Percentiles rank a stretch among this genome's conserved stretches.
Evolutionary conservation across 768 basidiomycete species (phyloP).

Genomic region (Serendipita sp.): DNA sequence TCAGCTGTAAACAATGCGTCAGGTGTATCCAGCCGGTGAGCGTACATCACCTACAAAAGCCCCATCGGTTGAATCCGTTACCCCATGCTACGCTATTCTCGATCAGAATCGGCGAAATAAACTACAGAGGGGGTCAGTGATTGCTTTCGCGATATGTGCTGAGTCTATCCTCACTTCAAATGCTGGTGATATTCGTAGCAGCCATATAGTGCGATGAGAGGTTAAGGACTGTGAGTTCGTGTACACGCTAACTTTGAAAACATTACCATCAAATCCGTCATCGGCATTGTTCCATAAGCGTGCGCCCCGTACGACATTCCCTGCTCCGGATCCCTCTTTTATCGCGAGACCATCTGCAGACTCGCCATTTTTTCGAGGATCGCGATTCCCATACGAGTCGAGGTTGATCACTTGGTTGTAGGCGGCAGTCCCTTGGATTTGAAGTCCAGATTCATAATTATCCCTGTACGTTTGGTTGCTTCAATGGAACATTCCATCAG

Average conservation of each 20-base stretch:
- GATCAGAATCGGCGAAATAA: constrained; percentile 7
- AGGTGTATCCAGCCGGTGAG: background rate
- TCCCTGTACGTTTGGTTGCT: background rate
- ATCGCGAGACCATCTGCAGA: constrained; percentile 9
- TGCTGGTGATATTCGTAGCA: too few species aligned
- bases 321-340: constrained; percentile 7
- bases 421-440: constrained; percentile 8
- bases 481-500: background rate
- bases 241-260: background rate
- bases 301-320: constrained; percentile 8
- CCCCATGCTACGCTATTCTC: constrained; percentile 8
- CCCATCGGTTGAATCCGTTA: constrained; percentile 9
- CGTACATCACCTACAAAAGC: background rate
- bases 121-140: background rate
- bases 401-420: constrained; percentile 10
- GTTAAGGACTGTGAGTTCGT: background rate
- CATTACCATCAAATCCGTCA: constrained; percentile 7
- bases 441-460: constrained; percentile 4
- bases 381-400: constrained; percentile 9
- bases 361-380: constrained; percentile 10
- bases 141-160: background rate
- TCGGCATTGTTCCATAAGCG: constrained; percentile 8
- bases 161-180: too few species aligned
- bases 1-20: background rate
- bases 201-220: too few species aligned